Base-by-base conservation (phyloP, 176 grass and related monocot species). In the Paspalum notatum region DNA sequence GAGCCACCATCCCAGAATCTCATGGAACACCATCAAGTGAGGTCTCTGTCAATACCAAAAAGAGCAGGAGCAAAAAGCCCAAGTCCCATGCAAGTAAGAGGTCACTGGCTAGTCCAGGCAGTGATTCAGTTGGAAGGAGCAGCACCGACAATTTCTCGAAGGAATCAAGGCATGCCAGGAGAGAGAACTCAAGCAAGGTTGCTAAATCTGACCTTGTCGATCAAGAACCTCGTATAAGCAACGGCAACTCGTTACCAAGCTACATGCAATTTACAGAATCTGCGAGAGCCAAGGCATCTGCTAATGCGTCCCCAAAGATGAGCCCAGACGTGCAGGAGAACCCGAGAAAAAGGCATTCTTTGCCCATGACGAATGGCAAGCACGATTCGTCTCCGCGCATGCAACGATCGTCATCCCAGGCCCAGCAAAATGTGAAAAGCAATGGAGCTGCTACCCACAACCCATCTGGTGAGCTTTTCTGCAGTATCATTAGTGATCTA, bases 231-330 rank as follows among this genome's bases (percentile, higher is more conserved):
- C 82, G 92, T 20, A 89, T 93, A 16, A 99, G 96, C 82, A 93
- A 89, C 26, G 93, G 86, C 89, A 91, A 68, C 66, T 81, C 88
- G 24, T 67, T 99, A 62, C 96, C 96, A 27, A 91, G 96, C 75
- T 99, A 99, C 38, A 99, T 99, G 96, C 96, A 99, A 68, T 91
- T 90, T 45, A 99, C 96, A 74, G 86, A 91, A 90, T 99, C 92
- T 68, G 96, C 96, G 62, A 94, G 86, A 71, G 96, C 96, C 76
- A 99, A 99, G 81, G 53, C 85, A 9, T 86, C 89, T 47, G 64
- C 84, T 14, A 90, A 67, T 83, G 9, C 74, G 50, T 95, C 96
- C 46, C 92, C 90, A 12, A 99, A 99, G 64, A 77, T 91, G 63
- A 93, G 96, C 75, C 92, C 96, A 8, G 96, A 99, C 52, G 78